Base-by-base conservation (phyloP, 306 rosid species). In the Begonia loranthoides region DNA sequence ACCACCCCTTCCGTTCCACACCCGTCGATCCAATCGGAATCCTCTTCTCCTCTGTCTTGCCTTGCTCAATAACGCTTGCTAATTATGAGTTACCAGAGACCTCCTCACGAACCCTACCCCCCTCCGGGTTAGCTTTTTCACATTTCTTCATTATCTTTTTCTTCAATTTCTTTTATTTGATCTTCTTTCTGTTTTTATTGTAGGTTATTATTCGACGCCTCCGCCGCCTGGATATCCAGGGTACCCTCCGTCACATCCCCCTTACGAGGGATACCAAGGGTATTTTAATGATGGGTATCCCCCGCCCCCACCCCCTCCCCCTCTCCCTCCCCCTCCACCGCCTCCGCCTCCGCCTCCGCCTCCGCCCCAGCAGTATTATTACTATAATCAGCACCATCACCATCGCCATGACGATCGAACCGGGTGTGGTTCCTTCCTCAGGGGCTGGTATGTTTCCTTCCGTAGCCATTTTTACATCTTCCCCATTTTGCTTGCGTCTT, bases 261-360 rank as follows among this genome's bases (percentile, higher is more conserved):
- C 47, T 11, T 43, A 43, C 47, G 74, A 79, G 16, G 81, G 83
- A 13, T 86, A 86, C 54, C 95, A 86, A 44, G 85, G 83, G 12
- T 86, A 86, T 68, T 86, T 82, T 66, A 74, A 55, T 10, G 70
- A 65, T 9, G 82, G 80, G 6, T 76, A 80, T 54, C 79, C 84
- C 22, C 79, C 75, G 1, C 87, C 82, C 0, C 73, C 66, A 9
- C 69, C 69, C 9, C 80, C 80, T 3, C 72, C 74, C 12, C 73
- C 72, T 12, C n/a, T n/a, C n/a, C n/a, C n/a, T n/a, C n/a, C n/a
- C n/a, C n/a, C n/a, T n/a, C n/a, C n/a, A n/a, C 36, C 36, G 36
- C 36, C 36, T 7, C 36, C 36, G 4, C 36, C 36, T 5, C 36
- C 36, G 9, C 36, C 36, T 5, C 34, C 34, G 34, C 83, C 46